Conservation (phyloP, 805 yeast genomes). For the Monosporozyma servazzii region DNA sequence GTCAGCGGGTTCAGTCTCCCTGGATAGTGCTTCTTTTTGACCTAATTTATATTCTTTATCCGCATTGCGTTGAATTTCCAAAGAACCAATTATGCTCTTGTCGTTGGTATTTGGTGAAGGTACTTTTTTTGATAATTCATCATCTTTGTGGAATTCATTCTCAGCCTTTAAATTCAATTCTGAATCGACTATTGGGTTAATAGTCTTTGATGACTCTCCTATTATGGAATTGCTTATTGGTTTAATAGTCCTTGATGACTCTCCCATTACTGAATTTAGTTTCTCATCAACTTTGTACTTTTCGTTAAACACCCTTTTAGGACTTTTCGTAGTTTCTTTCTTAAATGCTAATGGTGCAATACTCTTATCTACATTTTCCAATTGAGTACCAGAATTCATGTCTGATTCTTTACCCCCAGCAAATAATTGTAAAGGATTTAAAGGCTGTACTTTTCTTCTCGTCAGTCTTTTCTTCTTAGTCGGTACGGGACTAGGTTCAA, state of each 20-base stretch:
- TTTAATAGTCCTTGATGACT: not conserved
- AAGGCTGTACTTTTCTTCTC: conserved; percentile 25
- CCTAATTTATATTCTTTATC: not conserved
- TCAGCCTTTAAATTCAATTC: too few species aligned
- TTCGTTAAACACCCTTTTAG: not conserved
- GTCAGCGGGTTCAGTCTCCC: not conserved
- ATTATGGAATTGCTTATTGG: not conserved
- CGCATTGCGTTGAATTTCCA: not conserved
- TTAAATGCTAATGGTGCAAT: not conserved
- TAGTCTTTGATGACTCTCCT: not conserved
- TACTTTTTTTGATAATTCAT: too few species aligned
- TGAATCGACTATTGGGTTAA: too few species aligned
- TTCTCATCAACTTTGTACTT: not conserved
- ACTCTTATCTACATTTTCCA: not conserved
- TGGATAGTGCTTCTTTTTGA: not conserved
- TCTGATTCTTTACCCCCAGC: conserved; percentile 29
- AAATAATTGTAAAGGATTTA: conserved; percentile 32
- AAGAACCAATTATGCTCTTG: too few species aligned
- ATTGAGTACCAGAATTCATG: not conserved
- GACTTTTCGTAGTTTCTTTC: not conserved
- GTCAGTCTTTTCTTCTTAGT: conserved; percentile 17
- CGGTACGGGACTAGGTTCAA: conserved; percentile 1
- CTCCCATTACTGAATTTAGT: not conserved
- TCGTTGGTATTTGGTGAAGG: too few species aligned
- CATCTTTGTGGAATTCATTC: not conserved